phyloP scores from a whole-genome alignment of 345 rosid species.

The Camelina neglecta region DNA sequence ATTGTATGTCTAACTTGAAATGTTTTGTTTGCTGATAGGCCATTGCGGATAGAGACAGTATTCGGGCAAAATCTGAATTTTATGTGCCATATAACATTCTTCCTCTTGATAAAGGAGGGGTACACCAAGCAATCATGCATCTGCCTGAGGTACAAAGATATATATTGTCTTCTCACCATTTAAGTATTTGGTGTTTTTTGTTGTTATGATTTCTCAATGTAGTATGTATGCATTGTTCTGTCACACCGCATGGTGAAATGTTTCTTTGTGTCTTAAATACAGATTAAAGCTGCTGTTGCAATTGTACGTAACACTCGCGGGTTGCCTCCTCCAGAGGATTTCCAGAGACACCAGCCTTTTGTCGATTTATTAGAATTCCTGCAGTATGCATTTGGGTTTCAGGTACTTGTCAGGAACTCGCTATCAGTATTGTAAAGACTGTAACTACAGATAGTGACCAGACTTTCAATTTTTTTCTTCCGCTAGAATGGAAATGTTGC shows the following conservation, averaged over 20 bases:
- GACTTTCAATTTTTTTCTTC: slow-evolving; percentile 15
- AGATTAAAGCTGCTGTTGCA: slow-evolving; percentile 85
- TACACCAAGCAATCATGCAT: slow-evolving; percentile 85
- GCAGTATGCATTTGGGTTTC: slow-evolving; percentile 81
- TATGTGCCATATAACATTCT: slow-evolving; percentile 90
- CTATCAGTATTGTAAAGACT: slow-evolving; percentile 4
- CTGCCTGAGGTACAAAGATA: slow-evolving; percentile 63
- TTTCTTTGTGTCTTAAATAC: slow-evolving; percentile 25
- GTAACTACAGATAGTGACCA: slow-evolving; percentile 14
- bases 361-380: slow-evolving; percentile 81
- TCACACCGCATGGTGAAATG: slow-evolving; percentile 10
- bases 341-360: slow-evolving; percentile 53
- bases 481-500: slow-evolving; percentile 82
- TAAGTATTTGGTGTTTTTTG: not conserved
- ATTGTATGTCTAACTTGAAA: slow-evolving; percentile 17
- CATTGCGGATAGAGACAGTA: slow-evolving; percentile 60
- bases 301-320: slow-evolving; percentile 68
- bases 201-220: slow-evolving; percentile 3
- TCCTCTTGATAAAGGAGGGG: slow-evolving; percentile 83
- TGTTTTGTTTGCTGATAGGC: slow-evolving; percentile 55
- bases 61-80: slow-evolving; percentile 59
- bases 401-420: slow-evolving; percentile 55
- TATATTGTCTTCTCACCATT: slow-evolving; percentile 16
- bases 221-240: not conserved
- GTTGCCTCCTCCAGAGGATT: slow-evolving; percentile 61